Evolutionary conservation across 495 filamentous ascomycete species (phyloP).

Genomic region (Antarctomyces pellizariae): DNA sequence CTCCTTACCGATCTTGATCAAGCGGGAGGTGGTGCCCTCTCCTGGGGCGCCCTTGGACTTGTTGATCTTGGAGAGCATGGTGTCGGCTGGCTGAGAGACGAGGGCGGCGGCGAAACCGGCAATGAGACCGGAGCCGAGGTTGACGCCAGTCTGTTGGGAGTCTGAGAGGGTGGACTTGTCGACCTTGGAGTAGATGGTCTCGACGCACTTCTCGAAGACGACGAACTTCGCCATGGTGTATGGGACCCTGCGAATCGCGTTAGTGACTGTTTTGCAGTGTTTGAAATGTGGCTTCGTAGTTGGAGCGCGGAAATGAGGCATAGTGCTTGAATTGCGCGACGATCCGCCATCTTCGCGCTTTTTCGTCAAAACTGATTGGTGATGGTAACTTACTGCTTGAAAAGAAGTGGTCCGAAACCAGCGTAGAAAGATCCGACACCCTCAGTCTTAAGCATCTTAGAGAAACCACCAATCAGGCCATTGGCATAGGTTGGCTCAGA

Average conservation of each 20-base stretch:
- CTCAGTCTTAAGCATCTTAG: constrained; percentile 67
- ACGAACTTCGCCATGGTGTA: constrained; percentile 99
- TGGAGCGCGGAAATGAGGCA: too few species aligned
- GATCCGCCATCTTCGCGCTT: too few species aligned
- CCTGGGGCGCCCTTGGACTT: constrained; percentile 93
- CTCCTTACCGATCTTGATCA: constrained; percentile 92
- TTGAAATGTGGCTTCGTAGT: constrained; percentile 1
- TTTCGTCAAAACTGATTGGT: neutral
- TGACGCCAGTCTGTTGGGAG: constrained; percentile 61
- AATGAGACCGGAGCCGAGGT: constrained; percentile 85
- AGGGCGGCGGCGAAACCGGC: constrained; percentile 94
- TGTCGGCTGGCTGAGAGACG: constrained; percentile 95
- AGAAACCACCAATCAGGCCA: constrained; percentile 61
- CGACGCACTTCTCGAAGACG: constrained; percentile 91
- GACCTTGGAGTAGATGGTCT: constrained; percentile 43
- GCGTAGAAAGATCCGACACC: constrained; percentile 83
- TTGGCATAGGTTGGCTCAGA: constrained; percentile 70
- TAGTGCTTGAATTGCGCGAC: too few species aligned
- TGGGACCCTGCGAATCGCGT: constrained; percentile 41
- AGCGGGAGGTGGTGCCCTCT: constrained; percentile 73
- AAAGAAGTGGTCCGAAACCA: constrained; percentile 78
- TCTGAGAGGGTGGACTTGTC: constrained; percentile 60
- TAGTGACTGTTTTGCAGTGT: constrained; percentile 3
- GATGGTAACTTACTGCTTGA: constrained; percentile 76
- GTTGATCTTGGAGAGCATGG: constrained; percentile 99